Conservation (phyloP, 192 early-diverging fungal genomes). For the Geranomyces variabilis region DNA sequence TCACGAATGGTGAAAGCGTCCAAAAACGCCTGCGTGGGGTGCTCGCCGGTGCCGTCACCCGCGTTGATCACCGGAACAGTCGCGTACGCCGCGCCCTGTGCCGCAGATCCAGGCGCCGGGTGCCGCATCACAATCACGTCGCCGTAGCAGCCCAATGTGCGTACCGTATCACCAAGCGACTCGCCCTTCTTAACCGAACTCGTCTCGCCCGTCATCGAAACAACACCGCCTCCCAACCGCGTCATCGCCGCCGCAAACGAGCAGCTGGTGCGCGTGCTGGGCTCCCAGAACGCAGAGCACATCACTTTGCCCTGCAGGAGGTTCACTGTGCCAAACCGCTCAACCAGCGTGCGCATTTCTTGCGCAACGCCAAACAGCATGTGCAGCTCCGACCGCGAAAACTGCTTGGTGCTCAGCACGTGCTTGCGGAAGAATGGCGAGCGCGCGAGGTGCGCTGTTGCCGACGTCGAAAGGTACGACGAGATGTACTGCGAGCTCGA, state of each 20-base stretch:
- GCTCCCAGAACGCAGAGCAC: slow-evolving; percentile 95
- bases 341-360: slow-evolving; percentile 94
- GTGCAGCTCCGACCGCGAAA: slow-evolving; percentile 91
- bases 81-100: slow-evolving; percentile 82
- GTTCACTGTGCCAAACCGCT: slow-evolving; percentile 83
- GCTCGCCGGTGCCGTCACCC: slow-evolving; percentile 96
- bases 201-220: slow-evolving; percentile 78
- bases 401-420: slow-evolving; percentile 89
- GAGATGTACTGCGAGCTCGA: slow-evolving; percentile 47
- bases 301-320: slow-evolving; percentile 89
- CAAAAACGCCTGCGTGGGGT: slow-evolving; percentile 97
- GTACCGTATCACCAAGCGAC: slow-evolving; percentile 90
- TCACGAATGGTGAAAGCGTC: slow-evolving; percentile 90
- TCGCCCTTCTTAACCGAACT: slow-evolving; percentile 97
- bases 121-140: slow-evolving; percentile 93
- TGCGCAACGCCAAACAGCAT: slow-evolving; percentile 93
- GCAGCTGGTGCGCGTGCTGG: slow-evolving; percentile 89
- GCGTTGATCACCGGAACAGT: slow-evolving; percentile 95
- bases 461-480: slow-evolving; percentile 45
- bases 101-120: slow-evolving; percentile 83
- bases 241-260: slow-evolving; percentile 96
- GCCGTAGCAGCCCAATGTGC: slow-evolving; percentile 89
- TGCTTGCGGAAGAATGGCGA: slow-evolving; percentile 94
- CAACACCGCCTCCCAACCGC: slow-evolving; percentile 89
- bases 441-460: slow-evolving; percentile 59